Evolutionary conservation across 1,284 basidiomycete genomes (phyloP), one percentile per base, ranked within the genome.

Genomic region (Leccinum olivaceoglutinosum): DNA sequence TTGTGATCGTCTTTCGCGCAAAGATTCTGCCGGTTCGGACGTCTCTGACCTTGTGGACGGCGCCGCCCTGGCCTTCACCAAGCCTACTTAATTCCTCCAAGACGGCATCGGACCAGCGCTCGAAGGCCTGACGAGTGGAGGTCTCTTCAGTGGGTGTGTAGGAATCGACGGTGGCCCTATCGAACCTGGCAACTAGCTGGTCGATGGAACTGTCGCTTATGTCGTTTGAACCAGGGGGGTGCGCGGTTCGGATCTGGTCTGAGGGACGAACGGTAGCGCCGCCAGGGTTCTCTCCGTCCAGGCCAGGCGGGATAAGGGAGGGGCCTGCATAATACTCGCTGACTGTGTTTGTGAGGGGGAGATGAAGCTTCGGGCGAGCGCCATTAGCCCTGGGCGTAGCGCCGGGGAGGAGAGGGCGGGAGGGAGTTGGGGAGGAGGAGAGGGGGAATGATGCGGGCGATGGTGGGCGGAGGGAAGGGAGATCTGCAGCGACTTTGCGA

Each of bases 1-100:
- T 95, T 9, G 94, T 92, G 72, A 99, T 98, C 25, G 95, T 93
- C 85, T 99, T 99, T 71, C 94, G 89, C 9, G 96, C 97, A 85
- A 98, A 89, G 70, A 97, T 84, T 70, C 81, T 78, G 32, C 87
- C 87, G 0, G 86, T 92, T 59, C 87, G 86, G 71, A 80, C 85
- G 75, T 95, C 92, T 69, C 79, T 84, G 55, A 98, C 96, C 75
- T 94, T 92, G 75, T 94, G 89, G 21, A 99, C 97, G 6, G 94
- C 92, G 49, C 97, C 97, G 62, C 96, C 94, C 21, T 96, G 93
- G 46, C 97, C 97, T 74, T 99, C 97, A 12, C 97, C 97, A 1
- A 99, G 80, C 49, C 90, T 81, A 16, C 79, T 76, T 29, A 96
- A 67, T 64, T 90, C 85, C 66, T 93, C 89, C 51, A 97, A 80